These are phyloP conservation scores for Xylariales sp. DNA, from an alignment of 2,329 filamentous ascomycete species.

Conservation along the genomic window DNA sequence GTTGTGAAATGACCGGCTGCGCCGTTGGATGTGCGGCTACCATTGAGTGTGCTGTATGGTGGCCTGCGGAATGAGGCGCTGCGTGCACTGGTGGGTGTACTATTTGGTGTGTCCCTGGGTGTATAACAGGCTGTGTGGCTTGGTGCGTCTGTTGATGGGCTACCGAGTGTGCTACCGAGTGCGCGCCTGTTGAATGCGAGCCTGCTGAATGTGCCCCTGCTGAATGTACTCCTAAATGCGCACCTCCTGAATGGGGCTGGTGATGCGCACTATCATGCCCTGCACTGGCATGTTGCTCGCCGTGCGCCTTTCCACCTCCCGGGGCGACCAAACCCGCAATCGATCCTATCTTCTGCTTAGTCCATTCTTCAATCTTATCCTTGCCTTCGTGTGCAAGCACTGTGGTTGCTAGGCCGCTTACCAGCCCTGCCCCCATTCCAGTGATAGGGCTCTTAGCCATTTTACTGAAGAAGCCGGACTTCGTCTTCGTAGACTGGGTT, in stretches of 20 bases:
- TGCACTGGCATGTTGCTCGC: not conserved
- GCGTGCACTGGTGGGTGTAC: slow-evolving; percentile 9
- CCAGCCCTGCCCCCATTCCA: slow-evolving; percentile 27
- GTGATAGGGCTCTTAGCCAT: slow-evolving; percentile 30
- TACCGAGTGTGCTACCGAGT: slow-evolving; percentile 5
- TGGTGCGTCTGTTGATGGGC: slow-evolving; percentile 10
- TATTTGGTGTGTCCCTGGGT: slow-evolving; percentile 5
- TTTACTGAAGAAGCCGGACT: slow-evolving; percentile 34
- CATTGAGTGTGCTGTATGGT: not conserved
- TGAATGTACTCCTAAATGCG: slow-evolving; percentile 3
- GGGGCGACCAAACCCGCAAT: slow-evolving; percentile 23
- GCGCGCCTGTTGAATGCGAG: slow-evolving; percentile 5
- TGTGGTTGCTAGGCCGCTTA: slow-evolving; percentile 25
- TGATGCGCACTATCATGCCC: slow-evolving; percentile 20
- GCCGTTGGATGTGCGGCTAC: not conserved
- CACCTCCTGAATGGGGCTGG: slow-evolving; percentile 5
- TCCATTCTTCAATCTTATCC: slow-evolving; percentile 37
- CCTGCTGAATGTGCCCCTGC: not conserved
- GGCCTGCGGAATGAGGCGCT: slow-evolving; percentile 3
- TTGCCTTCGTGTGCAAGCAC: slow-evolving; percentile 32
- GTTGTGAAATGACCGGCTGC: slow-evolving; percentile 12
- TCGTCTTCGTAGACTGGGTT: slow-evolving; percentile 24
- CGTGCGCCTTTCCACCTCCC: slow-evolving; percentile 19
- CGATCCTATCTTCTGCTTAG: slow-evolving; percentile 37
- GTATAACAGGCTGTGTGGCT: not conserved